phyloP scores from a whole-genome alignment of 768 basidiomycete genomes.

The Tulasnella sp. region DNA sequence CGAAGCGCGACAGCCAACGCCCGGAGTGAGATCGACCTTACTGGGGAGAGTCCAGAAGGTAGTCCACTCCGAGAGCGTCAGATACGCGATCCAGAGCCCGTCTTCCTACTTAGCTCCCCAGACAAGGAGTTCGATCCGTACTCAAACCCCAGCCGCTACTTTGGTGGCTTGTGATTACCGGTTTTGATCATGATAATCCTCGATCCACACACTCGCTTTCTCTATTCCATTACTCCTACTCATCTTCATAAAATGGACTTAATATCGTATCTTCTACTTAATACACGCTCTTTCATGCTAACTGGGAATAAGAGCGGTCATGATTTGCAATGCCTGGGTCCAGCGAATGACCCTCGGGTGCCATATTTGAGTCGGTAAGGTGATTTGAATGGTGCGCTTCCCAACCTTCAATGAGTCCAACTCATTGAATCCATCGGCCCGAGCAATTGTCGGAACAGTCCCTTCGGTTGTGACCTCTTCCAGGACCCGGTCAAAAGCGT shows the following conservation, averaged over 20 bases:
- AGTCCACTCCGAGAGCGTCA: neutral
- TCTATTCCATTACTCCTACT: neutral
- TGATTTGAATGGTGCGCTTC: neutral
- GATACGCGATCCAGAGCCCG: neutral
- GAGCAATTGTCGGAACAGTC: neutral
- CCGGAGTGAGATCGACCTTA: neutral
- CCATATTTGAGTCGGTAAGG: neutral
- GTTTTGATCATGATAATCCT: neutral
- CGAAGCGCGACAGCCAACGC: neutral
- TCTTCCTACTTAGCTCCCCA: neutral
- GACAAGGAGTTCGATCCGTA: neutral
- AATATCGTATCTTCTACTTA: neutral
- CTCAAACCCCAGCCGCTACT: neutral
- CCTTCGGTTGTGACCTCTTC: neutral
- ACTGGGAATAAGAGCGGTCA: too few species aligned
- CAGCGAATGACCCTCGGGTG: neutral
- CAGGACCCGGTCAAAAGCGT: neutral
- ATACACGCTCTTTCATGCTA: neutral
- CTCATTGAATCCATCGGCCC: too few species aligned
- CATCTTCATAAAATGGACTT: neutral
- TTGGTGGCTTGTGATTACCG: neutral
- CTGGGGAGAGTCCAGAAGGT: neutral
- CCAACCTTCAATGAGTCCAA: too few species aligned
- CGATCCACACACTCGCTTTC: neutral
- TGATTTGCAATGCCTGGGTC: neutral